These are phyloP conservation scores for Colletotrichum falcatum DNA, from an alignment of 2,329 filamentous ascomycete genomes.

Conservation along the genomic window DNA sequence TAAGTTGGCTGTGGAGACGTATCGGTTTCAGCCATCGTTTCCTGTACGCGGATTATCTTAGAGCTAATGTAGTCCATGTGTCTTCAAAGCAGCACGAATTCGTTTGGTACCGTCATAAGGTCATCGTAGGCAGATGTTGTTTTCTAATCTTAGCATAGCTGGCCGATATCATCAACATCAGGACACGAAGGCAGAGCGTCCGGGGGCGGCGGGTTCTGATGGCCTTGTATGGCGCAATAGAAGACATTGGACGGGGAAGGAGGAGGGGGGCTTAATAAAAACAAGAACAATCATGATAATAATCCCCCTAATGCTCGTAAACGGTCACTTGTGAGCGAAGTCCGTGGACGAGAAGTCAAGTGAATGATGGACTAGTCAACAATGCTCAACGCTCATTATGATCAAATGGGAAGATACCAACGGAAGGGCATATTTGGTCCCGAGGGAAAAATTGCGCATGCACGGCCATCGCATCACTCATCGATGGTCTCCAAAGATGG, in stretches of 20 bases:
- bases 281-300: no score
- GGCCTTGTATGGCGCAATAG: no score
- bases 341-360: slow-evolving; percentile 68
- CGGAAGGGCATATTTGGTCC: slow-evolving; percentile 80
- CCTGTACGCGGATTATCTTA: no score
- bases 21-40: not conserved
- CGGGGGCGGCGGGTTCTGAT: rapidly evolving
- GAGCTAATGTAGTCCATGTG: not conserved
- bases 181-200: no score
- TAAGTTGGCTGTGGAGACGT: not conserved
- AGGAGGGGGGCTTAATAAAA: no score
- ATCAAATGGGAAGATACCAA: slow-evolving; percentile 88
- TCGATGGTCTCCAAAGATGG: slow-evolving; percentile 6
- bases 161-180: no score
- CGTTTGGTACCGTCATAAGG: not conserved
- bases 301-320: not conserved
- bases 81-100: not conserved
- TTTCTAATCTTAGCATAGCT: not conserved
- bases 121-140: not conserved
- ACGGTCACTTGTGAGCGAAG: slow-evolving; percentile 68
- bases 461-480: not conserved
- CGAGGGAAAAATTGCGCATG: slow-evolving; percentile 63
- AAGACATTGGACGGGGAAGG: no score
- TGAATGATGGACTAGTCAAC: slow-evolving; percentile 71
- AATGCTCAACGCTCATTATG: slow-evolving; percentile 75